Evolutionary conservation across 1,284 basidiomycete genomes (phyloP).

Genomic region (Phylloporus sp.): DNA sequence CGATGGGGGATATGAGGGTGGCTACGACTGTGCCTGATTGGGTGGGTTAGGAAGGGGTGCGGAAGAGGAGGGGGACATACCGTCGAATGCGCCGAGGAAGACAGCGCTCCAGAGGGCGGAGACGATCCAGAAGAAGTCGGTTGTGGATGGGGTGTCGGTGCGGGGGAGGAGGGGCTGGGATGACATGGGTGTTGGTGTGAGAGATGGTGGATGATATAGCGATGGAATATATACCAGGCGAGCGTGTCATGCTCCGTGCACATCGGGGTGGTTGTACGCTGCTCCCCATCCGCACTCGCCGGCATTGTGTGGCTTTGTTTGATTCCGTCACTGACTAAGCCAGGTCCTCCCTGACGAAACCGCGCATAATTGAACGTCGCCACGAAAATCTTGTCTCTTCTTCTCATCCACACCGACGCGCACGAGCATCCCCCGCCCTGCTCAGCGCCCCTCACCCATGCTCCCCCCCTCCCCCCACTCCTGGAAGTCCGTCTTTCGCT

Average conservation of each 20-base stretch:
- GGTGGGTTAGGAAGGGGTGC: conserved; percentile 1
- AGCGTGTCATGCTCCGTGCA: conserved; percentile 42
- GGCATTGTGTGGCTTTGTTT: conserved; percentile 11
- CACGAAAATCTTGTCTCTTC: conserved; percentile 2
- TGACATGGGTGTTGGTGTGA: conserved; percentile 33
- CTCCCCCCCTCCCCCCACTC: conserved; percentile 37
- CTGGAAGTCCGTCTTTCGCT: conserved; percentile 45
- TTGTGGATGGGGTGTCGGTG: conserved; percentile 19
- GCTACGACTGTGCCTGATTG: conserved; percentile 77
- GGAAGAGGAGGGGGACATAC: conserved; percentile 46
- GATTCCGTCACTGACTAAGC: conserved; percentile 8
- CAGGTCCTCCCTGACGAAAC: background rate
- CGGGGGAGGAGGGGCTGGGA: conserved; percentile 37
- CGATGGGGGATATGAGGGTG: conserved; percentile 80
- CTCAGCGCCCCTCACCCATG: conserved; percentile 27
- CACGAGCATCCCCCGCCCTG: background rate
- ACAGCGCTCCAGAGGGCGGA: conserved; percentile 81
- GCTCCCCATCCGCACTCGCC: conserved; percentile 23
- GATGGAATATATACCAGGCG: background rate
- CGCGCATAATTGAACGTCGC: conserved; percentile 1
- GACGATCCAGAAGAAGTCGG: conserved; percentile 74
- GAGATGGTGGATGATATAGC: conserved; percentile 9
- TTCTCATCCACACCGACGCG: conserved; percentile 2
- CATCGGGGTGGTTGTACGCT: conserved; percentile 27
- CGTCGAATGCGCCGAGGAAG: conserved; percentile 84